These are phyloP conservation scores for Yamadazyma atlantica DNA, from an alignment of 1,139 yeast genomes.

Conservation along the genomic window DNA sequence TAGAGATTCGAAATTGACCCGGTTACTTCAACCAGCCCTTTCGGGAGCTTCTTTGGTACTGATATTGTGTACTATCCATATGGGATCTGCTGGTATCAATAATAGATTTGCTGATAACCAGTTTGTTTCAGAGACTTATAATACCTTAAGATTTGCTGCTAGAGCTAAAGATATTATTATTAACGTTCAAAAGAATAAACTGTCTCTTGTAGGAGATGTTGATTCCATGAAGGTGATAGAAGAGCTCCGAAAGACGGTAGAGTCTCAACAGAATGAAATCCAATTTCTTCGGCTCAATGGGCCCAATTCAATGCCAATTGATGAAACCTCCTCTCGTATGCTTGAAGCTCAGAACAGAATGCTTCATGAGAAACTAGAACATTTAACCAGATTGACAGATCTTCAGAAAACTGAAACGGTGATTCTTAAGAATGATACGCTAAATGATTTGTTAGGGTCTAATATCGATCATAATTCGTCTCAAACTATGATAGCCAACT, in stretches of 20 bases:
- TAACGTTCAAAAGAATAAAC: conserved; percentile 59
- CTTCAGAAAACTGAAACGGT: conserved; percentile 55
- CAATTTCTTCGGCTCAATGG: conserved; percentile 11
- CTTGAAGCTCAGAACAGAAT: conserved; percentile 62
- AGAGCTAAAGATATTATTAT: conserved; percentile 85
- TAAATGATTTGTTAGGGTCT: conserved; percentile 49
- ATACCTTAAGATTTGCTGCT: conserved; percentile 88
- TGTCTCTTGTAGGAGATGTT: conserved; percentile 24
- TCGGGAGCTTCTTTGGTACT: conserved; percentile 87
- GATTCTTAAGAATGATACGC: conserved; percentile 52
- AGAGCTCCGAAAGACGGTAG: conserved; percentile 46
- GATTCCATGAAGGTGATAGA: conserved; percentile 50
- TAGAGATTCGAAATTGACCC: conserved; percentile 86
- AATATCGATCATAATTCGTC: conserved; percentile 27
- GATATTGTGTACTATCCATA: conserved; percentile 81
- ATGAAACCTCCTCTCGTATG: no score
- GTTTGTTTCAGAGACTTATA: conserved; percentile 73
- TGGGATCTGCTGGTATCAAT: conserved; percentile 35
- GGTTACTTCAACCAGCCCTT: conserved; percentile 86
- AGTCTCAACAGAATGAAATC: conserved; percentile 43
- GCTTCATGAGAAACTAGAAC: conserved; percentile 67
- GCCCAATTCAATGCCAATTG: no score
- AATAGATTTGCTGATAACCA: conserved; percentile 28
- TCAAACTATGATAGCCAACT: conserved; percentile 42
- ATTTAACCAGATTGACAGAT: conserved; percentile 60